Conservation (phyloP, 495 filamentous ascomycete species). For the Tuber borchii region DNA sequence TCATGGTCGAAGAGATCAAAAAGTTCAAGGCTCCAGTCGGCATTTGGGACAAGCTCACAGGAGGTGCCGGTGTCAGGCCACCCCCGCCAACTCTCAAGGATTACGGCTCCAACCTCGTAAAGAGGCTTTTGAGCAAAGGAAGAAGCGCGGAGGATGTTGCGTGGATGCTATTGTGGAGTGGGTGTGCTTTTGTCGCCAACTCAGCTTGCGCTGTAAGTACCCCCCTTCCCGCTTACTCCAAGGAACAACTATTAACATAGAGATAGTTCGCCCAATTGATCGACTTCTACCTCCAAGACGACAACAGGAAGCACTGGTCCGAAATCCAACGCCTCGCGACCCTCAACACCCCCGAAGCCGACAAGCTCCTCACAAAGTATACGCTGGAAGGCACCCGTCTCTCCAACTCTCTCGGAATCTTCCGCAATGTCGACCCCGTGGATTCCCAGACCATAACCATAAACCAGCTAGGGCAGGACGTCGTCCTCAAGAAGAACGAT, state of each 20-base stretch:
- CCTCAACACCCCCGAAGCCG: constrained; percentile 10
- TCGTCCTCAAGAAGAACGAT: constrained; percentile 25
- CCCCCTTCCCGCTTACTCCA: not conserved
- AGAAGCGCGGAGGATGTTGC: constrained; percentile 15
- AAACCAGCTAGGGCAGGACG: not conserved
- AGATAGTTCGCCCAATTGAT: constrained; percentile 25
- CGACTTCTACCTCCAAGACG: constrained; percentile 28
- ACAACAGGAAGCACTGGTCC: constrained; percentile 27
- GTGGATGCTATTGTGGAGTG: constrained; percentile 31
- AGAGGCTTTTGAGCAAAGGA: constrained; percentile 10
- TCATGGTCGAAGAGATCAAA: constrained; percentile 9
- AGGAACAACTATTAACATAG: not conserved
- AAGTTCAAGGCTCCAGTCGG: constrained; percentile 7
- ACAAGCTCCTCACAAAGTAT: constrained; percentile 26
- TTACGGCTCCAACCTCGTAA: constrained; percentile 21
- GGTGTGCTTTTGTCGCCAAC: constrained; percentile 22
- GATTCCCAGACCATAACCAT: constrained; percentile 10
- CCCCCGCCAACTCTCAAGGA: constrained; percentile 8
- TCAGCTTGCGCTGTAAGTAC: constrained; percentile 17
- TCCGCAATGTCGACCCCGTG: constrained; percentile 19
- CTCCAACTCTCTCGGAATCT: constrained; percentile 30
- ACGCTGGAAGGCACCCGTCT: constrained; percentile 29
- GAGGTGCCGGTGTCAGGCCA: not conserved
- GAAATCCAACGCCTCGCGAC: constrained; percentile 22
- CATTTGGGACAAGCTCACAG: not conserved